Conservation (phyloP, 176 grass and related monocot genomes). For the Secale cereale region DNA sequence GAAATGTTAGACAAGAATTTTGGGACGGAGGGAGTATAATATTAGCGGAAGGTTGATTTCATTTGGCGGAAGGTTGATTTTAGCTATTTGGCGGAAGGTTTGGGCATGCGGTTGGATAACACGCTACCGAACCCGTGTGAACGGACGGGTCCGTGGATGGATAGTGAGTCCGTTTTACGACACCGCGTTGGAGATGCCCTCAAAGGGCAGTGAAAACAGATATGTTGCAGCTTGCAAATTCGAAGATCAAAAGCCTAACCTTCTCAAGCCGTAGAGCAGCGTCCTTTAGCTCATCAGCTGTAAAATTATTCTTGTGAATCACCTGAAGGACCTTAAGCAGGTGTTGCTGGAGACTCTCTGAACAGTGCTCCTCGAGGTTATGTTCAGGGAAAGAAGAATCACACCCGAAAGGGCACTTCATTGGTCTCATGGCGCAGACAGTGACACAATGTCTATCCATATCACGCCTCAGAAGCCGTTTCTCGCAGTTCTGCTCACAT, state of each 20-base stretch:
- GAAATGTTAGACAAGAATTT: too few relatives aligned
- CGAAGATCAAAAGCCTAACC: conserved; percentile 40
- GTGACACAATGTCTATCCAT: conserved; percentile 95
- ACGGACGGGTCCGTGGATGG: too few relatives aligned
- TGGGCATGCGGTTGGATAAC: too few relatives aligned
- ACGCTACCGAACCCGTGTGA: too few relatives aligned
- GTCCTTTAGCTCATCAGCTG: conserved; percentile 51
- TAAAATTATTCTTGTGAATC: conserved; percentile 56
- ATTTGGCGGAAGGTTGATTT: too few relatives aligned
- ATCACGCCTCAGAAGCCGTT: conserved; percentile 58
- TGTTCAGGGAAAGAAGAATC: conserved; percentile 56
- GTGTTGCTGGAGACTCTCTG: conserved; percentile 52
- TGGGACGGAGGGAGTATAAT: too few relatives aligned
- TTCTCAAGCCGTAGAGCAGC: conserved; percentile 53
- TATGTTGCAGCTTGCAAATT: neutral
- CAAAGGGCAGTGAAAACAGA: too few relatives aligned
- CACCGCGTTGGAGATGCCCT: too few relatives aligned
- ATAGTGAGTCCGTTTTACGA: too few relatives aligned
- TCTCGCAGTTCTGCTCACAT: conserved; percentile 71
- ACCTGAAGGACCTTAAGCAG: conserved; percentile 53
- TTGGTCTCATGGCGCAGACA: conserved; percentile 73
- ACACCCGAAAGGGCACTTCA: conserved; percentile 83
- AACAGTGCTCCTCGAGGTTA: conserved; percentile 55
- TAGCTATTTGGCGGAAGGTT: too few relatives aligned
- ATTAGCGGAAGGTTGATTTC: too few relatives aligned